Evolutionary conservation across 2,329 filamentous ascomycete species (phyloP).

Genomic region (Microcera coccophila): DNA sequence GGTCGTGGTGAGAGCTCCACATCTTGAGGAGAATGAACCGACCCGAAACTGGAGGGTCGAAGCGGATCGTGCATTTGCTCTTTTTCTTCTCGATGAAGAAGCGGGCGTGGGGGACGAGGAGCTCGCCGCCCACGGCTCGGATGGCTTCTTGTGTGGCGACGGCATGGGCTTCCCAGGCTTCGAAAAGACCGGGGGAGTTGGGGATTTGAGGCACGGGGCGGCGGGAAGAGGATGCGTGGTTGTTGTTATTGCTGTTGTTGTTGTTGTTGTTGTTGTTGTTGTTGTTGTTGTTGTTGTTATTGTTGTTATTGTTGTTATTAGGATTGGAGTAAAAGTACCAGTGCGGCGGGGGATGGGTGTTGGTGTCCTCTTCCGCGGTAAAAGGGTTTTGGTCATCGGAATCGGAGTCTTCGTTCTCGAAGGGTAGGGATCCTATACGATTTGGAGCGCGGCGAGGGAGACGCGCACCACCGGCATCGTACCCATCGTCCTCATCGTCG

Average conservation of each 20-base stretch:
- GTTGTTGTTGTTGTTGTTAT: slow-evolving; percentile 7
- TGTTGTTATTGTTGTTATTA: slow-evolving; percentile 14
- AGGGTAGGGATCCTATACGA: slow-evolving; percentile 52
- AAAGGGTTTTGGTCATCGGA: slow-evolving; percentile 31
- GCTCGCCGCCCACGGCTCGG: slow-evolving; percentile 53
- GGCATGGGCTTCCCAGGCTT: slow-evolving; percentile 46
- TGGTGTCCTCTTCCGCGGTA: slow-evolving; percentile 24
- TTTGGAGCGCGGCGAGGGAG: slow-evolving; percentile 43
- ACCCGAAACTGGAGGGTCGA: slow-evolving; percentile 76
- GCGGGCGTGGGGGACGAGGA: slow-evolving; percentile 69
- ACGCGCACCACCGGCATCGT: slow-evolving; percentile 14
- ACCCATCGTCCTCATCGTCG: slow-evolving; percentile 52
- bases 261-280: slow-evolving; percentile 1
- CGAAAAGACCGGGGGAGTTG: slow-evolving; percentile 26
- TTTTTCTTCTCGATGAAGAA: slow-evolving; percentile 83
- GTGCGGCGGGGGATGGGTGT: slow-evolving; percentile 22
- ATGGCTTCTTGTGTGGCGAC: slow-evolving; percentile 55
- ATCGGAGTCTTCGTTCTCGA: slow-evolving; percentile 46
- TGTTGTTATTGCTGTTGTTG: background rate
- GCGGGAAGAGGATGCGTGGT: background rate
- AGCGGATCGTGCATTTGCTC: slow-evolving; percentile 80
- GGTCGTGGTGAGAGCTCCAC: slow-evolving; percentile 71
- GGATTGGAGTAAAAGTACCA: slow-evolving; percentile 25
- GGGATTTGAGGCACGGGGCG: background rate
- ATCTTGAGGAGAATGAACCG: slow-evolving; percentile 85